phyloP scores from a whole-genome alignment of 2,329 filamentous ascomycete genomes.

The Endocalyx cinctus region DNA sequence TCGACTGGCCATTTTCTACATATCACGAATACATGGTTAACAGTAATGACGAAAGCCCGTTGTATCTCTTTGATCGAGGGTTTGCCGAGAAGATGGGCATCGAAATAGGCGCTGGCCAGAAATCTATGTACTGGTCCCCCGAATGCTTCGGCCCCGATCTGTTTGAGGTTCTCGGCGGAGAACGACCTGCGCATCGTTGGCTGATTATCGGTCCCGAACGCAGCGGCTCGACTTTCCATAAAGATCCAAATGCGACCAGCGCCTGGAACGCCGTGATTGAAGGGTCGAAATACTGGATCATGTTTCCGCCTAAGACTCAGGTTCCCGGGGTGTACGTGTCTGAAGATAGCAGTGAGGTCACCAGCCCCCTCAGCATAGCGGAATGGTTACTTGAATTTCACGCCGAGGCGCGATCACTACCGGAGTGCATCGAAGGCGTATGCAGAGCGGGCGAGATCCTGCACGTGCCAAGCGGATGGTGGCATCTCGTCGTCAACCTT shows the following conservation, averaged over 20 bases:
- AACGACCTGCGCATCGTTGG: conserved; percentile 87
- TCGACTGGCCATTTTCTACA: conserved; percentile 82
- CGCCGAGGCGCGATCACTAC: conserved; percentile 67
- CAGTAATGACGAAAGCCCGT: conserved; percentile 77
- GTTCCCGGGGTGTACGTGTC: conserved; percentile 91
- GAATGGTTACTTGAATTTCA: conserved; percentile 94
- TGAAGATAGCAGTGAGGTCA: conserved; percentile 86
- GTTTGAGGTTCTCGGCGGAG: conserved; percentile 70
- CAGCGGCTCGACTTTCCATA: conserved; percentile 93
- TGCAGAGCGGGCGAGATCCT: conserved; percentile 81
- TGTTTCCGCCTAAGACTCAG: conserved; percentile 77
- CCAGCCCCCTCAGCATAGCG: conserved; percentile 89
- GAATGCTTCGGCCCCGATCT: conserved; percentile 82
- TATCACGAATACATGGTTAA: conserved; percentile 80
- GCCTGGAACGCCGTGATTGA: conserved; percentile 94
- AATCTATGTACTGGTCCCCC: conserved; percentile 69
- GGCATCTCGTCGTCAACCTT: conserved; percentile 91
- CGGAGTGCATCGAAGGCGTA: conserved; percentile 80
- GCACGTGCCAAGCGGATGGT: conserved; percentile 93
- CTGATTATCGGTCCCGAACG: conserved; percentile 83
- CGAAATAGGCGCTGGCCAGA: conserved; percentile 48
- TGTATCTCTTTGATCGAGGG: conserved; percentile 85
- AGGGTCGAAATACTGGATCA: conserved; percentile 96
- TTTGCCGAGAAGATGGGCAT: conserved; percentile 86
- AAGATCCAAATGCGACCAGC: conserved; percentile 67